Conservation (phyloP, 805 yeast species). For the Metschnikowia peoriensis region DNA sequence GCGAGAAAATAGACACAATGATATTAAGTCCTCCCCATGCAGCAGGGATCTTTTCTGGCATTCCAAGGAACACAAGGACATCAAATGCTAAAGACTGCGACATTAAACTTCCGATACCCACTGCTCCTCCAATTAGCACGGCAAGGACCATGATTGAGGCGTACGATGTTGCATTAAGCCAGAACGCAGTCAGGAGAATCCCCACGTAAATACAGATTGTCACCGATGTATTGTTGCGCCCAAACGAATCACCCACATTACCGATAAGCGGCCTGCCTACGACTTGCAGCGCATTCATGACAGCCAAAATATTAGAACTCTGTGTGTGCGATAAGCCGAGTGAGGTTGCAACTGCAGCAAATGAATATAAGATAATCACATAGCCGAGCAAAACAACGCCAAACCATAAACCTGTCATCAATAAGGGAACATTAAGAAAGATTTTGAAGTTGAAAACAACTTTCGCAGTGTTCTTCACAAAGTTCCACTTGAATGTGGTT, state of each 20-base stretch:
- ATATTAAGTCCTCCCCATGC: slow-evolving; percentile 42
- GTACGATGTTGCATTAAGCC: slow-evolving; percentile 38
- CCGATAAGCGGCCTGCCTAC: slow-evolving; percentile 54
- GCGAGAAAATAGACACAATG: slow-evolving; percentile 28
- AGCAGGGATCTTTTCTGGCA: slow-evolving; percentile 29
- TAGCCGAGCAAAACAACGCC: slow-evolving; percentile 38
- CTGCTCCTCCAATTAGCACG: slow-evolving; percentile 27
- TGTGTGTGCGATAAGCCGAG: slow-evolving; percentile 43
- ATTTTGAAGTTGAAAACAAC: slow-evolving; percentile 36
- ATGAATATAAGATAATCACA: slow-evolving; percentile 33
- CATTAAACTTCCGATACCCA: slow-evolving; percentile 30
- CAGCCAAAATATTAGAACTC: slow-evolving; percentile 33
- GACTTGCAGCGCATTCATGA: slow-evolving; percentile 42
- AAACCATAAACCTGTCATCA: slow-evolving; percentile 32
- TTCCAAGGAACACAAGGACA: slow-evolving; percentile 10
- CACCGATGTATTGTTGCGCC: slow-evolving; percentile 40
- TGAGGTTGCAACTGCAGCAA: slow-evolving; percentile 38
- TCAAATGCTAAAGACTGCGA: slow-evolving; percentile 19
- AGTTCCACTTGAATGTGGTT: slow-evolving; percentile 21
- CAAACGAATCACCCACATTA: slow-evolving; percentile 44
- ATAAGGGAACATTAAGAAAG: slow-evolving; percentile 24
- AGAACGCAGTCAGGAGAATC: slow-evolving; percentile 32
- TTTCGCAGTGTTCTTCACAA: slow-evolving; percentile 23
- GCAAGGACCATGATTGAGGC: slow-evolving; percentile 31
- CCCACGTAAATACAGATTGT: slow-evolving; percentile 22